phyloP scores from a whole-genome alignment of 805 yeast genomes.

The Candida morakotiae region DNA sequence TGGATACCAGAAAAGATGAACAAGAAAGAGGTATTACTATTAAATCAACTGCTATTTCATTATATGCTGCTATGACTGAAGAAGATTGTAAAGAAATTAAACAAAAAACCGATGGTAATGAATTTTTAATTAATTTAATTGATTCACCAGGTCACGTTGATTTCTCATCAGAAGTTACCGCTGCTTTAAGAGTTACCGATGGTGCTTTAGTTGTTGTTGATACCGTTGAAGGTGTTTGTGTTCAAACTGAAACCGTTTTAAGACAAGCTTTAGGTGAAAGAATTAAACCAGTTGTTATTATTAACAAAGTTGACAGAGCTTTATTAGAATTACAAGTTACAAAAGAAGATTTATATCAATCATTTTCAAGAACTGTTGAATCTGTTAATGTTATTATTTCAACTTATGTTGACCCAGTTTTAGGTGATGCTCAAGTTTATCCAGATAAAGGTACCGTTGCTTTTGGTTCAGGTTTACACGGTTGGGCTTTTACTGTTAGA shows the following conservation, averaged over 20 bases:
- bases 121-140: slow-evolving; percentile 95
- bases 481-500: slow-evolving; percentile 99
- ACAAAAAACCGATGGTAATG: slow-evolving; percentile 90
- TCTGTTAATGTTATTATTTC: slow-evolving; percentile 98
- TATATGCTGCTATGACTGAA: slow-evolving; percentile 82
- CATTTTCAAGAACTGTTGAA: slow-evolving; percentile 98
- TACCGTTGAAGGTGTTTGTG: slow-evolving; percentile 99
- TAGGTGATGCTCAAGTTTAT: slow-evolving; percentile 98
- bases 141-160: slow-evolving; percentile 99
- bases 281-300: slow-evolving; percentile 97
- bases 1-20: slow-evolving; percentile 99
- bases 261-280: slow-evolving; percentile 99
- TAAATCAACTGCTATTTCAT: slow-evolving; percentile 97
- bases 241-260: slow-evolving; percentile 98
- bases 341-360: slow-evolving; percentile 98
- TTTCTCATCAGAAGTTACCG: slow-evolving; percentile 99
- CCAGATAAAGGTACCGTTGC: slow-evolving; percentile 99
- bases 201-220: slow-evolving; percentile 99
- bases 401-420: slow-evolving; percentile 82
- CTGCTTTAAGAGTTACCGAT: slow-evolving; percentile 99
- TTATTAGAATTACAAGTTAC: slow-evolving; percentile 96
- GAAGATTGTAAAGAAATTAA: slow-evolving; percentile 85
- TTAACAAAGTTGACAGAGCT: slow-evolving; percentile 99
- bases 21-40: slow-evolving; percentile 99
- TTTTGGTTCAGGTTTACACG: slow-evolving; percentile 99